Percentiles rank a stretch among this genome's conserved stretches.
Evolutionary conservation across 1,139 yeast genomes (phyloP).

Genomic region (Hansenula lynferdii): DNA sequence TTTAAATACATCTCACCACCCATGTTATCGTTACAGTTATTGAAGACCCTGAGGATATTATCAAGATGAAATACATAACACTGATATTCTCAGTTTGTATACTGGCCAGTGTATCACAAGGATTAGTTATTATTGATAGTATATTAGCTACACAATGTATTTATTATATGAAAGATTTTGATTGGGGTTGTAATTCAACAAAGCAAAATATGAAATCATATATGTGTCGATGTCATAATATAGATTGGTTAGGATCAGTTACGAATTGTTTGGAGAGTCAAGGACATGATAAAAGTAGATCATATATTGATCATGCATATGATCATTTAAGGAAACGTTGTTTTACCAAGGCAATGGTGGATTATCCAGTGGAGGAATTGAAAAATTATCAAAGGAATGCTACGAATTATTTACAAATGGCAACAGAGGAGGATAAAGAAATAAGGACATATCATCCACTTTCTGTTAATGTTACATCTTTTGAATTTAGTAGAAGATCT

Average conservation of each 20-base stretch:
- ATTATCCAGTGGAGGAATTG: constrained; percentile 29
- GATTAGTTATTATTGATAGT: constrained; percentile 26
- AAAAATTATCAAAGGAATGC: constrained; percentile 28
- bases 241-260: constrained; percentile 36
- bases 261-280: constrained; percentile 31
- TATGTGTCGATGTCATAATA: constrained; percentile 33
- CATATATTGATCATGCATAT: constrained; percentile 31
- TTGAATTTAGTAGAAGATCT: constrained; percentile 25
- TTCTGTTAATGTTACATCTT: constrained; percentile 25
- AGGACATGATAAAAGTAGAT: constrained; percentile 20
- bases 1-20: too few species aligned
- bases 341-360: constrained; percentile 24
- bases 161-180: constrained; percentile 30
- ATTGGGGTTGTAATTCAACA: constrained; percentile 35
- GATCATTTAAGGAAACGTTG: constrained; percentile 32
- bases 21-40: too few species aligned
- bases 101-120: not conserved
- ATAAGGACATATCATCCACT: constrained; percentile 26
- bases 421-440: constrained; percentile 15
- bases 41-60: too few species aligned
- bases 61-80: too few species aligned
- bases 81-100: not conserved
- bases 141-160: constrained; percentile 35
- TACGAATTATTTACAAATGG: constrained; percentile 24
- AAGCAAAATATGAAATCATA: constrained; percentile 28